A percentile compares a stretch with the other conserved stretches of the same genome.
Conservation (phyloP, 129 eudicot genomes). For the Chrysanthemum lavandulifolium region DNA sequence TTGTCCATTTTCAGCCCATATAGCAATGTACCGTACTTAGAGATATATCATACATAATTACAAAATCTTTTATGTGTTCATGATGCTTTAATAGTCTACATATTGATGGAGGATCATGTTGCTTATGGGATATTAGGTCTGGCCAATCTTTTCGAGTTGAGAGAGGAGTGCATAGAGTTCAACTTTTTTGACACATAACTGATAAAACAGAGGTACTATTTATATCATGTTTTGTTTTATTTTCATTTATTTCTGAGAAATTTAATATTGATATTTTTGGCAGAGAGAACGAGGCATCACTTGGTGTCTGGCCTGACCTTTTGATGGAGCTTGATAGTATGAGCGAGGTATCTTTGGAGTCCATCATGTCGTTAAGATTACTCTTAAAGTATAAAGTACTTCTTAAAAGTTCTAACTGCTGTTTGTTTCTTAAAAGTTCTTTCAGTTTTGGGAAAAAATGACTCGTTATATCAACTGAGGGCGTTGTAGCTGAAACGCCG, state of each 20-base stretch:
- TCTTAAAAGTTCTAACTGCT: too few relatives aligned
- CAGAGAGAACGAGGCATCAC: constrained; percentile 98
- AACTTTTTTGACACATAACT: constrained; percentile 88
- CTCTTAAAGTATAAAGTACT: too few relatives aligned
- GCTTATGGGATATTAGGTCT: constrained; percentile 90
- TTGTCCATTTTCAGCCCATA: constrained; percentile 37
- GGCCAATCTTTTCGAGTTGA: constrained; percentile 89
- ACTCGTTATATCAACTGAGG: constrained; percentile 74
- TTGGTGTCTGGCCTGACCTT: constrained; percentile 91
- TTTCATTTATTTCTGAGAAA: background rate
- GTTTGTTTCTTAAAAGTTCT: background rate
- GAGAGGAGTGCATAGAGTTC: constrained; percentile 97
- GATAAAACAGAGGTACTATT: constrained; percentile 78
- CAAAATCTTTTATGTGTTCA: background rate
- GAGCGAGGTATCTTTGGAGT: constrained; percentile 1
- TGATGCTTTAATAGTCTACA: constrained; percentile 8
- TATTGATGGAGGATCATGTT: constrained; percentile 95
- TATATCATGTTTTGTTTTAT: background rate
- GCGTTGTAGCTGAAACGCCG: constrained; percentile 82
- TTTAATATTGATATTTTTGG: background rate
- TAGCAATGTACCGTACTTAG: constrained; percentile 62
- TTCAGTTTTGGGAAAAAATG: constrained; percentile 61
- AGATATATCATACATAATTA: background rate
- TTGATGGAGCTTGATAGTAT: constrained; percentile 85
- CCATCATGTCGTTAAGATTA: too few relatives aligned